Base-by-base conservation (phyloP, 148 eudicot species). In the Spergularia bocconei region DNA sequence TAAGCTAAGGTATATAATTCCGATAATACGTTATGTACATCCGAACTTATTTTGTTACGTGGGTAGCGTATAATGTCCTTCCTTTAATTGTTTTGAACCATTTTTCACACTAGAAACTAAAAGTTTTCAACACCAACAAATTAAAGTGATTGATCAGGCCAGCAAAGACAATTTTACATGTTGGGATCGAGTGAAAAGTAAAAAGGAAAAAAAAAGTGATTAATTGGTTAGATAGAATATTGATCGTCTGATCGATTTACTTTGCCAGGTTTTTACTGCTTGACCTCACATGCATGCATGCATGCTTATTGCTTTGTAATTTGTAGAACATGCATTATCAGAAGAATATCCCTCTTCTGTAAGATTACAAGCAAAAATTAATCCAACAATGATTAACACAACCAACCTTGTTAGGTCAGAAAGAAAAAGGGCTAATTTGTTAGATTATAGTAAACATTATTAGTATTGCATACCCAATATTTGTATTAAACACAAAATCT, bases 131-230 rank as follows among this genome's bases (percentile, higher is more conserved):
- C 48, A 29, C 29, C 23, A 51, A 5, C 57, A 75, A 67, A 29
- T 29, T 0, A 29, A 29, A 29, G 36, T 29, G 36, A 58, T 47
- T 61, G 59, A 54, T 67, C 69, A 73, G 69, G 77, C 76, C 68
- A 60, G 71, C 77, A 73, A 78, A 78, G 82, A 61, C 62, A 59
- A 68, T 67, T 13, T 78, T 78, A 63, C 55, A 73, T 67, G 74
- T 73, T 79, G 82, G 82, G 78, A 79, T 79, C 81, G 44, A 73
- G 81, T 67, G 73, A 44, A 10, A 54, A 47, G 53, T 29, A 33
- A 74, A 52, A 63, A 29, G 2, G 2, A 29, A 29, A 29, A 29
- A 29, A 29, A 2, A 29, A 29, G 15, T 61, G 63, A 71, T 21
- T 19, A 58, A 58, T 41, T 12, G 48, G 6, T 44, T 44, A 3